Evolutionary conservation across 805 yeast genomes (phyloP).

Genomic region (Ogataea neopini): DNA sequence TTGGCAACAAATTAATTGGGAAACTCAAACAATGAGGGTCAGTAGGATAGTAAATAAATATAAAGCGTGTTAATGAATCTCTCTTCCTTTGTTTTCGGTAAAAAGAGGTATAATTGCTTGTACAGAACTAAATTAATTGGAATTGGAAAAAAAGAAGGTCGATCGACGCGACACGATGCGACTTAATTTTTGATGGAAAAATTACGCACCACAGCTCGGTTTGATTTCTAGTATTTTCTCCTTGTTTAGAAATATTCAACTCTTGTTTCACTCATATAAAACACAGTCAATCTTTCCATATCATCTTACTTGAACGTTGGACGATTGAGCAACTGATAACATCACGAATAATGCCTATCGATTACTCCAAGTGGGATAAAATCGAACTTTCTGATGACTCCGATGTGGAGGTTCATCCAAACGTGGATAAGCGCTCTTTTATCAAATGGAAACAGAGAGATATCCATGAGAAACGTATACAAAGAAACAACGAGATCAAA

Average conservation of each 20-base stretch:
- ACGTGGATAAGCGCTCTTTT: slow-evolving; percentile 91
- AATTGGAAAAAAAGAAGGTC: background rate
- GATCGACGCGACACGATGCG: slow-evolving; percentile 3
- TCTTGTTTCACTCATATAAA: no score
- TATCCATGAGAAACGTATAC: slow-evolving; percentile 88
- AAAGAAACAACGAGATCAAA: slow-evolving; percentile 75
- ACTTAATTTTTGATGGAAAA: background rate
- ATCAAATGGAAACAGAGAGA: slow-evolving; percentile 97
- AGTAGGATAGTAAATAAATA: no score
- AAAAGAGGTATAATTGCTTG: no score
- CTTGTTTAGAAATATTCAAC: background rate
- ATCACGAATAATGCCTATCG: slow-evolving; percentile 48
- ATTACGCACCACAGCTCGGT: background rate
- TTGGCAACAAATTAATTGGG: background rate
- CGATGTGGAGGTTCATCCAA: slow-evolving; percentile 96
- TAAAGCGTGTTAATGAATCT: no score
- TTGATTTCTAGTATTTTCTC: slow-evolving; percentile 5
- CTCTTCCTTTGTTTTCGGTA: no score
- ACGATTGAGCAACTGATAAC: background rate
- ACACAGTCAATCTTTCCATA: no score
- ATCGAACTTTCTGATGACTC: slow-evolving; percentile 95
- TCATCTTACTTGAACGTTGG: background rate
- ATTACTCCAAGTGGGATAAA: slow-evolving; percentile 97
- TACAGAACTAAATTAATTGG: no score
- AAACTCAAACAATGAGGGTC: no score